A percentile compares a stretch with the other conserved stretches of the same genome.
Conservation (phyloP, 2,329 filamentous ascomycete species). For the Fusarium phyllophilum region DNA sequence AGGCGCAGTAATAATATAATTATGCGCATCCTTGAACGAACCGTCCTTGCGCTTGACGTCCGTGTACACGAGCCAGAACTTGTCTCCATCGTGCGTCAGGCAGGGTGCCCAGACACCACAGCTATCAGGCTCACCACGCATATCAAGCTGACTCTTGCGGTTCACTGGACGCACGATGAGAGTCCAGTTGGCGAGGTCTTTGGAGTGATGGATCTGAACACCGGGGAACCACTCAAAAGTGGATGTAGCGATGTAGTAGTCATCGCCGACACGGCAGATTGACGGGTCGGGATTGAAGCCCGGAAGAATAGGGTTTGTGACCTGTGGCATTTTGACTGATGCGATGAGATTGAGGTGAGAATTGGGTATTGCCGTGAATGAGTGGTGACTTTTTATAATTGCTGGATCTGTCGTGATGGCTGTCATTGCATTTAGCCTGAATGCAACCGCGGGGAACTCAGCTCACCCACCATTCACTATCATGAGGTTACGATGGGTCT, state of each 20-base stretch:
- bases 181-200: slow-evolving; percentile 63
- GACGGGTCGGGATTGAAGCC: slow-evolving; percentile 68
- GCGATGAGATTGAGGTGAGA: neutral
- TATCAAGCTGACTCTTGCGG: slow-evolving; percentile 63
- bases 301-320: slow-evolving; percentile 65
- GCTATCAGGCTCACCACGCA: slow-evolving; percentile 68
- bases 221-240: slow-evolving; percentile 67
- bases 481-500: neutral
- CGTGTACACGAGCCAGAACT: slow-evolving; percentile 72
- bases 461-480: neutral
- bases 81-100: slow-evolving; percentile 67
- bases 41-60: slow-evolving; percentile 75
- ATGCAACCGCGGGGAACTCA: slow-evolving; percentile 17
- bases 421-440: slow-evolving; percentile 30
- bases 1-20: slow-evolving; percentile 68
- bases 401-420: neutral
- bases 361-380: neutral
- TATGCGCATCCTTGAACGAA: slow-evolving; percentile 71
- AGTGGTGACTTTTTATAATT: slow-evolving; percentile 6
- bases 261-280: slow-evolving; percentile 60
- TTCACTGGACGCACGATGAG: slow-evolving; percentile 58
- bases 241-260: slow-evolving; percentile 67
- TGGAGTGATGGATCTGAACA: slow-evolving; percentile 65
- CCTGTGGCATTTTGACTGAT: slow-evolving; percentile 53
- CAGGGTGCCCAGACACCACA: slow-evolving; percentile 74